Evolutionary conservation across 495 filamentous ascomycete genomes (phyloP), one percentile per base, ranked within the genome.

Genomic region (Trichocladium uniseriatum): DNA sequence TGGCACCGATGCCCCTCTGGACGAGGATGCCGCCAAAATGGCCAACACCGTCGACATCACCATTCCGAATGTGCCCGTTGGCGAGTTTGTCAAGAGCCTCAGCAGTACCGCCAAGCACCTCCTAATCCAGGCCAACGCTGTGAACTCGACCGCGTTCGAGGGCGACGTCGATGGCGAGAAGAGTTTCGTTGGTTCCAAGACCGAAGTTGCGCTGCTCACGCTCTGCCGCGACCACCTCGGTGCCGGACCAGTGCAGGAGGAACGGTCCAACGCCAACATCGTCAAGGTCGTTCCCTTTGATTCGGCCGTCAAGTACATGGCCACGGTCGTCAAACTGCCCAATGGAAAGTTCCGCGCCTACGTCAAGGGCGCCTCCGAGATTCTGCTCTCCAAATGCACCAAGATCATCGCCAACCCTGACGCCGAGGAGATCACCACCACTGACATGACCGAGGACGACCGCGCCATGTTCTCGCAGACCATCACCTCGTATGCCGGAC

Each of bases 81-180:
- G 57, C 38, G 68, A 66, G 0, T 56, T 63, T 20, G 59, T 63
- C 22, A 69, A 62, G 24, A 61, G 72, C n/a, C 74, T 94, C 21
- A 73, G 75, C 16, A 45, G 56, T 3, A 69, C 74, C 0, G 69
- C 79, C 44, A 87, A 83, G 58, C 65, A 76, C 15, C 68, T 89
- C 6, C 62, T 95, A 5, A 68, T 80, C 21, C 74, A 89, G 38
- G 86, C 87, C 2, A 87, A 94, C 52, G 79, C 82, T 8, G 67
- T 90, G 48, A 95, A 95, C 68, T 91, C 89, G 1, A 94, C 89
- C 0, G 89, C 89, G 4, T 94, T 91, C 50, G 87, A 95, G 64
- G 83, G 85, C 19, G 86, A 89, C 20, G 76, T 78, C 19, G 81
- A 88, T n/a, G 86, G 86, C 9, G 79, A 79, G 1, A 68, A 79